Evolutionary conservation across 495 filamentous ascomycete genomes (phyloP).

Genomic region (Talaromyces borbonicus): DNA sequence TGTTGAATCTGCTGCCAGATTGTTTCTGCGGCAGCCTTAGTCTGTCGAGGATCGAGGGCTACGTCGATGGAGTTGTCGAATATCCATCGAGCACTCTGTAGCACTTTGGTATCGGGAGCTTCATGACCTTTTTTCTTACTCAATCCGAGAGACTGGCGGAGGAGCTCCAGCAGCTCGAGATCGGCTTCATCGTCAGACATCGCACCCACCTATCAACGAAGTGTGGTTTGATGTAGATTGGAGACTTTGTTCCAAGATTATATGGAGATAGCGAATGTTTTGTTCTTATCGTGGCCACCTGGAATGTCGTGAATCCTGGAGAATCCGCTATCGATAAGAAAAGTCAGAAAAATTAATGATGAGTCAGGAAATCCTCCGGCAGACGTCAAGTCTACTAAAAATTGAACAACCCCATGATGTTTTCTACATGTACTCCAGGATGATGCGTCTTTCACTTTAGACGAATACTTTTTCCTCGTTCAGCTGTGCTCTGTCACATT

Average conservation of each 20-base stretch:
- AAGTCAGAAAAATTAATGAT: background rate
- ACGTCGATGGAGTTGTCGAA: constrained; percentile 93
- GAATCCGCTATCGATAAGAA: constrained; percentile 1
- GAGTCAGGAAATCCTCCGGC: background rate
- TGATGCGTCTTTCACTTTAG: background rate
- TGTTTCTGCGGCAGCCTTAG: constrained; percentile 66
- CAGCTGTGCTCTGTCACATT: background rate
- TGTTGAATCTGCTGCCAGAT: constrained; percentile 76
- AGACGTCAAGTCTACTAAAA: background rate
- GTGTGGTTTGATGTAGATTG: background rate
- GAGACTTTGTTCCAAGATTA: background rate
- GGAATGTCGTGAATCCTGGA: background rate
- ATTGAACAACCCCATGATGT: background rate
- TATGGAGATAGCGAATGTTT: background rate
- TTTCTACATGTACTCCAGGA: background rate
- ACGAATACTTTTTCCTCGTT: background rate
- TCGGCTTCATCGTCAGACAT: constrained; percentile 92
- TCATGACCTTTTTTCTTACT: constrained; percentile 43
- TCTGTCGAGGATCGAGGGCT: constrained; percentile 64
- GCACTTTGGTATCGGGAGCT: constrained; percentile 61
- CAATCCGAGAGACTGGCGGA: constrained; percentile 67
- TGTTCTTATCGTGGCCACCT: background rate
- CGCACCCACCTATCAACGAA: background rate
- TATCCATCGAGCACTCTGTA: constrained; percentile 73
- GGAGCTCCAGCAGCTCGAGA: constrained; percentile 74